Conservation (phyloP, 2,329 filamentous ascomycete genomes). For the Triangularia verruculosa region DNA sequence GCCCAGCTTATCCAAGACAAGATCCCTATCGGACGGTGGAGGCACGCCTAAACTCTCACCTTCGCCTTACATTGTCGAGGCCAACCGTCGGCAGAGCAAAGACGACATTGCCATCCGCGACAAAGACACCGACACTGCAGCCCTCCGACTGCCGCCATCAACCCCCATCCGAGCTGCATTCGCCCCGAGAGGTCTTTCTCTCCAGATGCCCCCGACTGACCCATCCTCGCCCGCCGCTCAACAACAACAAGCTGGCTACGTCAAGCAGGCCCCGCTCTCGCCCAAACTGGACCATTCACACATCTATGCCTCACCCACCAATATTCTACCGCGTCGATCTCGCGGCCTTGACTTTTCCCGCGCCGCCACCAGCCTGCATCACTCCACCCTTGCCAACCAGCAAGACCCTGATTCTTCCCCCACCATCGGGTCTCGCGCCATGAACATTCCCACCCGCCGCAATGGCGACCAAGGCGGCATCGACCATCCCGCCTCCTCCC, state of each 20-base stretch:
- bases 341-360: slow-evolving; percentile 90
- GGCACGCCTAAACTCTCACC: slow-evolving; percentile 56
- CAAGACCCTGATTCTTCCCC: slow-evolving; percentile 89
- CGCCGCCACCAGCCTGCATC: slow-evolving; percentile 89
- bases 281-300: slow-evolving; percentile 83
- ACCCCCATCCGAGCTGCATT: slow-evolving; percentile 71
- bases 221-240: slow-evolving; percentile 30
- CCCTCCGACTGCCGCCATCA: slow-evolving; percentile 46
- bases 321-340: slow-evolving; percentile 83
- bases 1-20: slow-evolving; percentile 51
- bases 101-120: slow-evolving; percentile 61
- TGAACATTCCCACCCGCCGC: slow-evolving; percentile 58
- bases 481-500: slow-evolving; percentile 65
- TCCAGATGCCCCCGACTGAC: slow-evolving; percentile 64
- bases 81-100: slow-evolving; percentile 57
- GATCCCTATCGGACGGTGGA: slow-evolving; percentile 64
- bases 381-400: slow-evolving; percentile 86
- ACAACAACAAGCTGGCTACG: slow-evolving; percentile 18
- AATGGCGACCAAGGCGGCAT: slow-evolving; percentile 47
- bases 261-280: slow-evolving; percentile 64
- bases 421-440: slow-evolving; percentile 66
- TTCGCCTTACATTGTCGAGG: slow-evolving; percentile 55
- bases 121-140: slow-evolving; percentile 34
- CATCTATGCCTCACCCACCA: slow-evolving; percentile 82
- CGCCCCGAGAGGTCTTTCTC: slow-evolving; percentile 60